A percentile compares a stretch with the other conserved stretches of the same genome.
Conservation (phyloP, 768 basidiomycete species). For the Polyporus arcularius region DNA sequence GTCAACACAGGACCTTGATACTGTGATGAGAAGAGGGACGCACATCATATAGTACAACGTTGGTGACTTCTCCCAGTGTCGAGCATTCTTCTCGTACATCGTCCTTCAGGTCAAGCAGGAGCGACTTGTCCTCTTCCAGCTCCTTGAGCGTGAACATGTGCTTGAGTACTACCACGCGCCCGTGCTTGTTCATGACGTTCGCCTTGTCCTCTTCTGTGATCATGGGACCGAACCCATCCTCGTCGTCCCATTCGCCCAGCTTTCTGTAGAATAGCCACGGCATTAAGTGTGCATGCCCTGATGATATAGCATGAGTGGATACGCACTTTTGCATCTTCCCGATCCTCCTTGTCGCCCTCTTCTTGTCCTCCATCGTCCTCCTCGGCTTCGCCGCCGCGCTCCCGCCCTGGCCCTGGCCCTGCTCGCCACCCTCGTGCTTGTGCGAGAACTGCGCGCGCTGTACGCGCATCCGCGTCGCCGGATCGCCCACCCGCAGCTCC, state of each 20-base stretch:
- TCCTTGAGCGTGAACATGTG: slow-evolving; percentile 92
- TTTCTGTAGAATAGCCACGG: slow-evolving; percentile 55
- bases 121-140: slow-evolving; percentile 79
- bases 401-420: slow-evolving; percentile 23
- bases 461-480: slow-evolving; percentile 72
- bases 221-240: slow-evolving; percentile 85
- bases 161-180: slow-evolving; percentile 88
- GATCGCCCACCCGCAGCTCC: slow-evolving; percentile 82
- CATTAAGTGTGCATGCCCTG: background rate
- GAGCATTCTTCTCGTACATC: slow-evolving; percentile 95
- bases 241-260: slow-evolving; percentile 91
- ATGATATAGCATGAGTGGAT: too few species aligned
- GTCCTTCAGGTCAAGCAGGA: slow-evolving; percentile 92
- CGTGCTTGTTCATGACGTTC: slow-evolving; percentile 50
- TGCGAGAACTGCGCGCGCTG: slow-evolving; percentile 77
- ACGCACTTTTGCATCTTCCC: slow-evolving; percentile 86
- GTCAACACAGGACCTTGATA: background rate
- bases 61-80: slow-evolving; percentile 90
- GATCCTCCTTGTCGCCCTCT: slow-evolving; percentile 70
- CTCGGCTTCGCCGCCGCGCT: slow-evolving; percentile 46
- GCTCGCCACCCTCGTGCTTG: slow-evolving; percentile 49
- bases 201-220: slow-evolving; percentile 55
- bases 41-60: slow-evolving; percentile 93
- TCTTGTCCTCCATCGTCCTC: slow-evolving; percentile 72
- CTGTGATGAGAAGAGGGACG: slow-evolving; percentile 32